Evolutionary conservation across 1,139 yeast genomes (phyloP).

Genomic region (Yarrowia galli): DNA sequence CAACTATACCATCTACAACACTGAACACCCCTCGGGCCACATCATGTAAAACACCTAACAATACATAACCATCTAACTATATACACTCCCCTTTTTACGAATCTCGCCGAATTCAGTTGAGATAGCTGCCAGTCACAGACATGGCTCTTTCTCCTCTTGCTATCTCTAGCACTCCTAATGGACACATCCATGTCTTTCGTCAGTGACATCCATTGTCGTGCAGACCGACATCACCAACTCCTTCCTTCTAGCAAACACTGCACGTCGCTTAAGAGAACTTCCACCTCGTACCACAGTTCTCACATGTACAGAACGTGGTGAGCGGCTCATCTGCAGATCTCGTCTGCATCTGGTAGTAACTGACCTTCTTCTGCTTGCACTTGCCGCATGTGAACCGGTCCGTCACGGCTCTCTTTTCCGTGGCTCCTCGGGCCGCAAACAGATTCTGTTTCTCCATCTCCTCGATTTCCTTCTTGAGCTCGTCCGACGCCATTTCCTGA

Average conservation of each 20-base stretch:
- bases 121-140: not conserved
- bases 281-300: conserved; percentile 46
- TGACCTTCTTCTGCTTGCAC: conserved; percentile 95
- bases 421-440: conserved; percentile 98
- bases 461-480: conserved; percentile 83
- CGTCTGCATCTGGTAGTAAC: conserved; percentile 97
- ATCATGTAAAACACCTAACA: conserved; percentile 23
- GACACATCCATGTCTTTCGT: not conserved
- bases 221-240: not conserved
- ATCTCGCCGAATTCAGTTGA: not conserved
- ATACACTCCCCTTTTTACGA: conserved; percentile 27
- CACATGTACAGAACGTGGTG: conserved; percentile 97
- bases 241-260: not conserved
- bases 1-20: no score
- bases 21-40: no score
- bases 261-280: conserved; percentile 6
- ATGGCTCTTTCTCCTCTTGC: not conserved
- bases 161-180: not conserved
- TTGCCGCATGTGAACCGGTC: conserved; percentile 97
- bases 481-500: conserved; percentile 91
- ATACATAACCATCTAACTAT: conserved; percentile 26
- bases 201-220: no score
- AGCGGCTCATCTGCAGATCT: conserved; percentile 98
- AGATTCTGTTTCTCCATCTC: conserved; percentile 85
- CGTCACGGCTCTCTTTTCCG: conserved; percentile 92